Conservation (phyloP, 805 yeast species). For the Wickerhamiella hasegawae region DNA sequence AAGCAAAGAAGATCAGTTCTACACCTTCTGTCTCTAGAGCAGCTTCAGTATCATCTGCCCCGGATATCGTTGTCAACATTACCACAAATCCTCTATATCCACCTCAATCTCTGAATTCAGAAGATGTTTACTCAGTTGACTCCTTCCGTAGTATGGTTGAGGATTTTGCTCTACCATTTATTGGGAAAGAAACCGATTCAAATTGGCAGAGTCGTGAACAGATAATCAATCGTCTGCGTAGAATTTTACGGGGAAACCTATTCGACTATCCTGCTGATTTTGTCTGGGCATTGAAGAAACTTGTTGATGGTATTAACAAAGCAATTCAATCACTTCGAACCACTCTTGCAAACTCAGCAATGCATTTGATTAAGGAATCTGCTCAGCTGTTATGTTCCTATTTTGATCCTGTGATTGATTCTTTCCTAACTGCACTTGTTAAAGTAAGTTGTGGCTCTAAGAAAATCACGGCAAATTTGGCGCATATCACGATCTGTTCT, state of each 20-base stretch:
- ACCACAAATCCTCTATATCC: conserved; percentile 14
- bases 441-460: conserved; percentile 46
- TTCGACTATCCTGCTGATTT: conserved; percentile 22
- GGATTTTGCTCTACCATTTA: conserved; percentile 39
- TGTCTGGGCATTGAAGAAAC: conserved; percentile 24
- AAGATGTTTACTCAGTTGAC: conserved; percentile 19
- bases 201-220: conserved; percentile 73
- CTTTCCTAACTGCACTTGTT: conserved; percentile 31
- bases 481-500: conserved; percentile 27
- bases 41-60: neutral
- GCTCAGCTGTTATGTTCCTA: conserved; percentile 15
- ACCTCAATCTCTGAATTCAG: conserved; percentile 26
- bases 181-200: conserved; percentile 72
- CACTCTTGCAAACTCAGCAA: conserved; percentile 58
- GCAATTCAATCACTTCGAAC: conserved; percentile 66
- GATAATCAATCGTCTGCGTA: conserved; percentile 38
- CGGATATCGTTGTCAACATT: neutral
- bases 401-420: conserved; percentile 30
- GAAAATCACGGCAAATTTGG: conserved; percentile 41
- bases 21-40: neutral
- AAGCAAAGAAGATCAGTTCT: neutral
- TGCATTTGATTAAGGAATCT: conserved; percentile 57
- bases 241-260: conserved; percentile 42
- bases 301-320: conserved; percentile 48
- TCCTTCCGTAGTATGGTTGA: conserved; percentile 18